Conservation (phyloP, 495 filamentous ascomycete species). For the Aspergillus funiculosus region DNA sequence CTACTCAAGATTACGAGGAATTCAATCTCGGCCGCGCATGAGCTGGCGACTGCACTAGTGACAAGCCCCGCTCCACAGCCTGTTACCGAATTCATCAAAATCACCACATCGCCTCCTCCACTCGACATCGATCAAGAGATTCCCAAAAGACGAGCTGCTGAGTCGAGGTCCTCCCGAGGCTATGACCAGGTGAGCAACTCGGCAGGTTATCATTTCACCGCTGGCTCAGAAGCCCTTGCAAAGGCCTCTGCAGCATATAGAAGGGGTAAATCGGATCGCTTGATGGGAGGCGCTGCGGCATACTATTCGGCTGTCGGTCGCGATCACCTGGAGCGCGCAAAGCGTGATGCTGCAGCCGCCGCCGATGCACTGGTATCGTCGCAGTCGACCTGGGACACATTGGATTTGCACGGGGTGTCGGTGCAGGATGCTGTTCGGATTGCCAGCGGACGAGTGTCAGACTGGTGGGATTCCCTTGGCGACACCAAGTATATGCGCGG, state of each 20-base stretch:
- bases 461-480: constrained; percentile 76
- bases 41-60: constrained; percentile 51
- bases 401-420: constrained; percentile 82
- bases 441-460: constrained; percentile 54
- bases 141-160: constrained; percentile 7
- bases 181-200: constrained; percentile 25
- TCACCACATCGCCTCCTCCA: constrained; percentile 31
- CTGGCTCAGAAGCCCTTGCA: constrained; percentile 45
- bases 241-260: constrained; percentile 59
- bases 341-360: constrained; percentile 38
- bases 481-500: constrained; percentile 48
- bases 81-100: constrained; percentile 37
- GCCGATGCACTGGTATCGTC: constrained; percentile 57
- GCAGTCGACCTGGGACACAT: constrained; percentile 48
- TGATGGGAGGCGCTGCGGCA: constrained; percentile 61
- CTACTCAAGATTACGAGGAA: constrained; percentile 52
- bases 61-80: constrained; percentile 25
- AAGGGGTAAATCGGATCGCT: constrained; percentile 55
- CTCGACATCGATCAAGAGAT: constrained; percentile 28
- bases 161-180: constrained; percentile 13
- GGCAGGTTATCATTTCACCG: constrained; percentile 35
- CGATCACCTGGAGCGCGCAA: constrained; percentile 43
- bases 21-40: constrained; percentile 50
- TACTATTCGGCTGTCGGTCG: constrained; percentile 59
- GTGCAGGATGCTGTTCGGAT: constrained; percentile 77